A percentile compares a stretch with the other conserved stretches of the same genome.
These are phyloP conservation scores for Cladosporium sphaerospermum DNA, from an alignment of 2,329 filamentous ascomycete genomes.

Conservation along the genomic window DNA sequence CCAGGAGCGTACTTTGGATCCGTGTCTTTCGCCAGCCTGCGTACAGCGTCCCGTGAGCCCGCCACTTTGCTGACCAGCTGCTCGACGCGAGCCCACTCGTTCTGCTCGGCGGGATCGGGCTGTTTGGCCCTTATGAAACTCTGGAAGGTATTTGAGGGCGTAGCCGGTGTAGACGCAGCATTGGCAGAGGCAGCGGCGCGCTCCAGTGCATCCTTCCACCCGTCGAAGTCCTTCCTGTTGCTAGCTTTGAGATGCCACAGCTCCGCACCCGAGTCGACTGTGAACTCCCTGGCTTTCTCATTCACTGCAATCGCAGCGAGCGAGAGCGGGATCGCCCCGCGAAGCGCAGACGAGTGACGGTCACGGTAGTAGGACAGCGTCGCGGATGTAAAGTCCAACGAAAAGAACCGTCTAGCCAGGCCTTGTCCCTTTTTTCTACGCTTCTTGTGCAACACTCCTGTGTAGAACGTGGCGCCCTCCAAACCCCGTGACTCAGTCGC, in stretches of 20 bases:
- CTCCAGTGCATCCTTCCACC: constrained; percentile 82
- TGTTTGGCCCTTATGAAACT: constrained; percentile 13
- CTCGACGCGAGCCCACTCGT: constrained; percentile 84
- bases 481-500: constrained; percentile 26
- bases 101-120: constrained; percentile 55
- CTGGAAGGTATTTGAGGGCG: constrained; percentile 21
- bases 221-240: constrained; percentile 76
- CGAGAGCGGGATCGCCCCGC: constrained; percentile 86
- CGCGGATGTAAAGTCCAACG: constrained; percentile 86
- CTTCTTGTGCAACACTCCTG: constrained; percentile 80
- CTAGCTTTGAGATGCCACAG: constrained; percentile 88
- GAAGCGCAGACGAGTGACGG: constrained; percentile 82
- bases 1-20: constrained; percentile 53
- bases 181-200: constrained; percentile 48
- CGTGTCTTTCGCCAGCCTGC: constrained; percentile 79
- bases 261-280: constrained; percentile 92
- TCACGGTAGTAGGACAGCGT: constrained; percentile 96
- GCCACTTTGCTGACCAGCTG: constrained; percentile 77
- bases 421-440: constrained; percentile 90
- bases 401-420: constrained; percentile 90
- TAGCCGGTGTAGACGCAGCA: constrained; percentile 18
- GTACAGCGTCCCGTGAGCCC: constrained; percentile 80
- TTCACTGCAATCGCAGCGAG: constrained; percentile 87
- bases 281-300: constrained; percentile 82
- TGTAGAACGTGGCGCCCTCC: constrained; percentile 58